Base-by-base conservation (phyloP, 805 yeast species). In the Maudiozyma pseudohumilis region DNA sequence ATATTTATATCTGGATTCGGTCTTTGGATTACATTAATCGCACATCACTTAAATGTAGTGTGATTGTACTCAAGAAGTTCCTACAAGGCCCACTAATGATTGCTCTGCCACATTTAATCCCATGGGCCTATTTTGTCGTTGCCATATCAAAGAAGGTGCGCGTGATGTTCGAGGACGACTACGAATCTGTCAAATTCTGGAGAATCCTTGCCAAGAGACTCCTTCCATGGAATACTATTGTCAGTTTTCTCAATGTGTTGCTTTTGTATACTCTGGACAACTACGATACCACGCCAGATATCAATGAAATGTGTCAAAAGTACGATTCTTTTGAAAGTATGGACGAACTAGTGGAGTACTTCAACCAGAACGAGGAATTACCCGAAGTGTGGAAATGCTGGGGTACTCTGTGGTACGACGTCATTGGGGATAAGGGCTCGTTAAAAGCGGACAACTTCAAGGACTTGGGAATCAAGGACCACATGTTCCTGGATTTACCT, bases 321-420 rank as follows among this genome's bases (percentile, higher is more conserved):
- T 53, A 54, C 36, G 46, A 49, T 21, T 28, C 39, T 3, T 44
- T 50, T 19, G 33, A 28, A 45, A 46, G 48, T 21, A 49, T 65
- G n/a, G 60, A 65, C 0, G 62, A 66, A 35, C 56, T 68, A 30
- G 44, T 80, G n/a, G 62, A 66, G 4, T 55, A 69, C 45, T 77
- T 75, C 47, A 68, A 74, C 44, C 65, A 71, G 34, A 69, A 73
- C 52, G 89, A 81, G 53, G 71, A 65, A 31, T 61, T 82, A 35
- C 75, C 82, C 30, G 94, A 83, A 57, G 80, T 77, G 16, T 82
- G 88, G 88, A 78, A 77, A 52, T 77, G 87, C 50, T 81, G 89
- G 86, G 94, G 94, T 2, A 72, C 86, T 0, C 54, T 83, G 29
- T 82, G 92, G 89, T 83, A 74, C 59, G 88, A 82, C 56, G 61